Base-by-base conservation (phyloP, 176 grass and related monocot genomes). In the Rhynchospora tenuis region DNA sequence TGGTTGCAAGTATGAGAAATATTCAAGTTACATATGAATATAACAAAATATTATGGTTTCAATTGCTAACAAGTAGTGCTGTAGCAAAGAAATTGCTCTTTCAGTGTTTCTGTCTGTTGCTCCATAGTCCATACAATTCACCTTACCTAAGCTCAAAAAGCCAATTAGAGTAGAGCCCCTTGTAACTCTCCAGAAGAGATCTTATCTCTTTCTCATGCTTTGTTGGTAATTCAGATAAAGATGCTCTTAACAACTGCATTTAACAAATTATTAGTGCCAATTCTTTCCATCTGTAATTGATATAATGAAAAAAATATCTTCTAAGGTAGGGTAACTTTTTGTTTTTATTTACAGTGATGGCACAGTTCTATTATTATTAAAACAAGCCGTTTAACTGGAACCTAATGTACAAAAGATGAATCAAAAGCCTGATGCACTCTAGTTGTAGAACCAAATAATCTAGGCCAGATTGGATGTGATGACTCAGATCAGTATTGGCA, bases 121-220 rank as follows among this genome's bases (percentile, higher is more conserved):
- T 27, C 24, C 4, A n/a, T n/a, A n/a, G n/a, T n/a, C 24, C 59
- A 85, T 29, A 26, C 27, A 59, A 28, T n/a, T 26, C 6, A 11
- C 2, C 55, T 44, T 14, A 98, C 93, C 86, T 93, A 43, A 98
- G 80, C 86, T 98, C 93, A 23, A 98, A 98, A 52, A 98, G 86
- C 96, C 93, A 95, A 83, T 93, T 91, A n/a, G 81, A 81, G 68
- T 98, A 98, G 7, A 93, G 82, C 0, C 87, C 76, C 86, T 90
- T 90, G 82, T 98, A 98, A 67, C 90, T 87, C 45, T 83, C 85
- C 1, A 73, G 42, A 43, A 98, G 87, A 43, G 86, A 83, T 48
- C 79, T 62, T 0, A 93, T 83, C 69, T 95, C 93, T 71, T 90
- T 90, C 86, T 95, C 85, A 70, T 98, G 90, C 79, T 98, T 98